Evolutionary conservation across 2,329 filamentous ascomycete species (phyloP).

Genomic region (Lachnellula occidentalis): DNA sequence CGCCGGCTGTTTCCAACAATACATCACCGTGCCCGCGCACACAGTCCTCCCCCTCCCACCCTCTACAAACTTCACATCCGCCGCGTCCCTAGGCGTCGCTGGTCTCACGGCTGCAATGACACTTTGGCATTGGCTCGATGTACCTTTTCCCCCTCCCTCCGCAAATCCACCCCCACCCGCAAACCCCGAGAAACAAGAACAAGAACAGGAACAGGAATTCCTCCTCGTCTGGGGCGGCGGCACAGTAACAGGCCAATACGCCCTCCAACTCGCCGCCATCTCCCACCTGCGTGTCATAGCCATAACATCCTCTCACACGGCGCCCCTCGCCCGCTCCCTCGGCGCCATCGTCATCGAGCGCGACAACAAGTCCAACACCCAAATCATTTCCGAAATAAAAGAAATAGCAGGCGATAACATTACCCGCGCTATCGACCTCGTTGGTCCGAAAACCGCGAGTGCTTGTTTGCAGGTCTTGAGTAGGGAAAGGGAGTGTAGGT

Average conservation of each 20-base stretch:
- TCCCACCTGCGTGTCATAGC: conserved; percentile 34
- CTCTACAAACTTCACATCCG: conserved; percentile 31
- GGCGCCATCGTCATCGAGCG: conserved; percentile 33
- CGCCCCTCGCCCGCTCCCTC: conserved; percentile 25
- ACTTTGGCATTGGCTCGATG: conserved; percentile 36
- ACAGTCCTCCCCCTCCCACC: conserved; percentile 37
- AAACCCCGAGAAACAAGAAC: not conserved
- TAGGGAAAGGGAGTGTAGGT: conserved; percentile 19
- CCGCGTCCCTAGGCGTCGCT: conserved; percentile 37
- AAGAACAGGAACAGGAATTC: not conserved
- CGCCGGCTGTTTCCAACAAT: conserved; percentile 39
- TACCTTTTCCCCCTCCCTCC: conserved; percentile 23
- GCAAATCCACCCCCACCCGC: not conserved
- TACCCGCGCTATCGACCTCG: conserved; percentile 35
- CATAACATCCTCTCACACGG: conserved; percentile 32
- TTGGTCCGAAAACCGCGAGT: conserved; percentile 33
- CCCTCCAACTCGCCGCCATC: conserved; percentile 34
- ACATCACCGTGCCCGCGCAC: conserved; percentile 36
- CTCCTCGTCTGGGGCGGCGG: conserved; percentile 39
- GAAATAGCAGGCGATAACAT: conserved; percentile 24
- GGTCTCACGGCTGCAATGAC: conserved; percentile 39
- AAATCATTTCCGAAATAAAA: conserved; percentile 33
- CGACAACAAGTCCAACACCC: conserved; percentile 30
- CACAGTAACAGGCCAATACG: conserved; percentile 38
- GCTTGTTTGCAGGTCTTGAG: conserved; percentile 29